A percentile compares a stretch with the other conserved stretches of the same genome.
Conservation (phyloP, 2,329 filamentous ascomycete species). For the Diaporthe velutina region DNA sequence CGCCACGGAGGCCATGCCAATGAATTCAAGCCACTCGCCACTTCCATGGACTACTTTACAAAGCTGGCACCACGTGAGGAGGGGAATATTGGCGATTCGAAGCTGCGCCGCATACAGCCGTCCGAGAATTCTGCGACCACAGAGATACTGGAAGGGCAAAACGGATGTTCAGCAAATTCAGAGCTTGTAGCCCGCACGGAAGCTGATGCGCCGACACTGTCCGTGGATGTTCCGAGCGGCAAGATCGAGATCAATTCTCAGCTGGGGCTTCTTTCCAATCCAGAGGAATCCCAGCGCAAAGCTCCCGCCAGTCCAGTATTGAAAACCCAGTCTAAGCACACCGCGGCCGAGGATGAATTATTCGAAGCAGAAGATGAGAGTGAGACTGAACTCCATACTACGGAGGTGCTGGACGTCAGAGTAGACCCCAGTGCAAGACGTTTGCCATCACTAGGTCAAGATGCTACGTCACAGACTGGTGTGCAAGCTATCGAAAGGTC, state of each 20-base stretch:
- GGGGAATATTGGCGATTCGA: too few relatives aligned
- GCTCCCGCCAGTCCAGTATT: conserved; percentile 49
- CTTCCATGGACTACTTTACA: conserved; percentile 22
- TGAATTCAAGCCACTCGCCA: not conserved
- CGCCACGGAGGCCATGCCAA: not conserved
- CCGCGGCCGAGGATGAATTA: conserved; percentile 61
- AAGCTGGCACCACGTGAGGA: not conserved
- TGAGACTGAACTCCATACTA: conserved; percentile 49
- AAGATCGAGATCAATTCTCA: conserved; percentile 37
- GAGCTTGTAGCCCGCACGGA: not conserved
- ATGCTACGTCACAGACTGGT: conserved; percentile 41
- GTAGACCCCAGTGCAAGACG: conserved; percentile 60
- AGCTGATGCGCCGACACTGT: not conserved
- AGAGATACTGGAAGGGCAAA: not conserved
- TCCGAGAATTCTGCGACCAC: not conserved
- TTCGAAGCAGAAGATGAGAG: conserved; percentile 55
- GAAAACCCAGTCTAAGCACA: conserved; percentile 62
- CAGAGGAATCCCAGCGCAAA: conserved; percentile 51
- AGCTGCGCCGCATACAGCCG: not conserved
- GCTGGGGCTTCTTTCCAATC: conserved; percentile 48
- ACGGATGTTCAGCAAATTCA: not conserved
- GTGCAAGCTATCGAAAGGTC: conserved; percentile 49
- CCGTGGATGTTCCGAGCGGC: conserved; percentile 17
- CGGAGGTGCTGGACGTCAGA: conserved; percentile 56
- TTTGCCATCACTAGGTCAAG: conserved; percentile 42